Evolutionary conservation across 768 basidiomycete species (phyloP), one percentile per base, ranked within the genome.

Genomic region (Tremella mesenterica): DNA sequence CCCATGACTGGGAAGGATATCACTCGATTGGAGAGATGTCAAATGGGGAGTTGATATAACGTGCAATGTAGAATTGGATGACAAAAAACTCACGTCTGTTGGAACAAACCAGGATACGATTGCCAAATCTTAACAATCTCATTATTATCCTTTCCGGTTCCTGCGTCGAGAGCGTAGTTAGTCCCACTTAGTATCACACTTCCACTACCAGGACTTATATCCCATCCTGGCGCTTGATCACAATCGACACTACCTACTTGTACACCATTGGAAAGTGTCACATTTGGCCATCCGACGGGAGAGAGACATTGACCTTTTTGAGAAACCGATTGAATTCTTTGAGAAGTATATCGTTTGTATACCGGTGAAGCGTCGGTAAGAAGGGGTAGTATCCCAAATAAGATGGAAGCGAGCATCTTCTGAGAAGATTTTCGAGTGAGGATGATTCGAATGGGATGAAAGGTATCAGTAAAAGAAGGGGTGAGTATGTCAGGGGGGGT

Each of bases 141-240:
- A 31, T 50, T 46, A 44, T 63, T 63, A 4, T 38, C 47, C n/a
- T 57, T 54, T 29, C 28, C 28, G 27, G 36, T 30, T n/a, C 61
- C 61, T 12, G 54, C 50, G 43, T 63, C 61, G 13, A 63, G 45
- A 18, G 57, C 57, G 29, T 44, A 59, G 13, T 28, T 29, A 20
- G 41, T 34, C 7, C 38, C 46, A 23, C 43, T 43, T 16, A 59
- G n/a, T 9, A 29, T 27, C 23, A 61, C 45, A 12, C 44, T 47
- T 8, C 58, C 58, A 4, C 30, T 29, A 8, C 58, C 58, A 3
- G 44, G 29, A 36, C 33, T 44, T 38, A 60, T 56, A 47, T 60
- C 47, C 58, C 58, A 60, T 6, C 27, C 27, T 13, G 41, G 44
- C 10, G 58, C 54, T 14, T 41, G 10, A 21, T n/a, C 29, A 41